Percentiles rank a stretch among this genome's conserved stretches.
phyloP scores from a whole-genome alignment of 805 yeast species.

The Suhomyces sp. region DNA sequence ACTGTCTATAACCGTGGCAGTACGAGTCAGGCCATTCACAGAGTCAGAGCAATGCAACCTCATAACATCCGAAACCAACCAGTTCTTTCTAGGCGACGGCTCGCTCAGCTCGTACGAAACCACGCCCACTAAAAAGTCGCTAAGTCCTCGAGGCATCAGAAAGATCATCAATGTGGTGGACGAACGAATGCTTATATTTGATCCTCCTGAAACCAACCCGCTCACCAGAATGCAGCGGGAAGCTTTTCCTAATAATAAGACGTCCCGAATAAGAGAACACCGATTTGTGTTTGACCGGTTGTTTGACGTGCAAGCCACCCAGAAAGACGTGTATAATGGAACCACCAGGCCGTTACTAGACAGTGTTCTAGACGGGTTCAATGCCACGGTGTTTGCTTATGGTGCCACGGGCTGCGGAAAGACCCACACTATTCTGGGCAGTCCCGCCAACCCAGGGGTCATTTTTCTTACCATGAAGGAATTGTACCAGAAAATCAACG shows the following conservation, averaged over 20 bases:
- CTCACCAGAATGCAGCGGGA: conserved; percentile 46
- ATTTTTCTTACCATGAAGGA: conserved; percentile 77
- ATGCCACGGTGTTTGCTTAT: conserved; percentile 91
- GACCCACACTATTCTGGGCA: conserved; percentile 85
- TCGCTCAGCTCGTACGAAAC: conserved; percentile 33
- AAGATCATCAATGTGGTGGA: conserved; percentile 77
- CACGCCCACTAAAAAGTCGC: conserved; percentile 12
- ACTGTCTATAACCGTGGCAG: conserved; percentile 73
- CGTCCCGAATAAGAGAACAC: conserved; percentile 62
- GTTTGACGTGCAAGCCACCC: conserved; percentile 64
- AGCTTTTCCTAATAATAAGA: conserved; percentile 38
- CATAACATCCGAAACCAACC: conserved; percentile 36
- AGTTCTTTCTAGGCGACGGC: conserved; percentile 53
- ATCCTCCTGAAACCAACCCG: conserved; percentile 75
- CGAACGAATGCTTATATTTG: conserved; percentile 81
- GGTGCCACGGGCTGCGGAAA: conserved; percentile 99
- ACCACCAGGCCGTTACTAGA: conserved; percentile 75
- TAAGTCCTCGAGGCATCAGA: conserved; percentile 52
- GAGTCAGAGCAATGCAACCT: conserved; percentile 49
- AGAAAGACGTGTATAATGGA: conserved; percentile 59
- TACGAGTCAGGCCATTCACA: conserved; percentile 84
- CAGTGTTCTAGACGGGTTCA: conserved; percentile 76
- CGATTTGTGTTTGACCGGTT: conserved; percentile 78
- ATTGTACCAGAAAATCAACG: conserved; percentile 60
- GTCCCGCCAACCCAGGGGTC: conserved; percentile 70